Evolutionary conservation across 2,329 filamentous ascomycete species (phyloP), one percentile per base, ranked within the genome.

Genomic region (Epichloe glyceriae): DNA sequence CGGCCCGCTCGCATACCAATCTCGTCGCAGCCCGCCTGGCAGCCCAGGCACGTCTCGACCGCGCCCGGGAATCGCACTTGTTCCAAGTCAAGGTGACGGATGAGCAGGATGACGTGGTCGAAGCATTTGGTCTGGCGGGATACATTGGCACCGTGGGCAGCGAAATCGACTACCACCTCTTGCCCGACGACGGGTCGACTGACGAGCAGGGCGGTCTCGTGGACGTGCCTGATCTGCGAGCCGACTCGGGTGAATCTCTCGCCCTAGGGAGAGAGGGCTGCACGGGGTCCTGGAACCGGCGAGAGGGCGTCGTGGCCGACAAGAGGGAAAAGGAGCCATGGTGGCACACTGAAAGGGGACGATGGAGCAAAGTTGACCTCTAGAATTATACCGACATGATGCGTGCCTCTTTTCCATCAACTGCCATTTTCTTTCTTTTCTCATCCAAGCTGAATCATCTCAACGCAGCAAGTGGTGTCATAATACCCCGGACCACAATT

Each of bases 21-120:
- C 71, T 79, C 15, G 64, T 68, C 50, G 59, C 67, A 19, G 73
- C 82, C 1, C 78, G 85, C 0, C 68, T 81, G 6, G 76, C 79
- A 15, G 85, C 85, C 0, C 85, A 89, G 61, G 66, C 73, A 0
- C 74, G 85, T 1, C 73, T 87, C 20, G 77, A 85, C 38, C 71
- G 73, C 19, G 80, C 81, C 0, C 70, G 73, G 20, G 67, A 68
- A 22, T 59, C 67, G 1, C 79, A 80, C 1, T 70, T 73, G 15
- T 82, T 82, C 60, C 71, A 72, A 7, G 71, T 88, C 37, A 74
- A 79, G 11, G 73, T 88, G 2, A 62, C 70, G 2, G 72, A 75
- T 53, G 75, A 79, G 53, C 64, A 73, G 14, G 78, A 78, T 1
- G 63, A 65, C 1, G 57, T 79, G 1, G 62, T 72, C 1, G 74